Evolutionary conservation across 1,284 basidiomycete genomes (phyloP).

Genomic region (Rhodotorula sp.): DNA sequence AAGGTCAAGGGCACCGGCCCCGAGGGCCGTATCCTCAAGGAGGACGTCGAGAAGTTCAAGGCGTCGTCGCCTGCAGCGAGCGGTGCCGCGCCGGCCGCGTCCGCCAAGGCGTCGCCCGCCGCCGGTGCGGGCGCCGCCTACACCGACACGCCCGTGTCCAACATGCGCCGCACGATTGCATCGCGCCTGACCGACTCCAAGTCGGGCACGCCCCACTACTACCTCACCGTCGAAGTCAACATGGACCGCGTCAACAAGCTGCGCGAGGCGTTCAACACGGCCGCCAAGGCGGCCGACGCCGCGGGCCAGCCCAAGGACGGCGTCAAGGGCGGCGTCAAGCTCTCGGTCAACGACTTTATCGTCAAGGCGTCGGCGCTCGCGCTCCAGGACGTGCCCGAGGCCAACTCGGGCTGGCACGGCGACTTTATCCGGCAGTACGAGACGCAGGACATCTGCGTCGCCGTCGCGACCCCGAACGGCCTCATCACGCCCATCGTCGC

Average conservation of each 20-base stretch:
- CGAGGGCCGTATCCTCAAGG: constrained; percentile 87
- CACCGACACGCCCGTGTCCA: constrained; percentile 85
- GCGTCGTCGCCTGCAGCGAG: constrained; percentile 40
- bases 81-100: constrained; percentile 48
- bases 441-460: constrained; percentile 94
- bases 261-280: constrained; percentile 88
- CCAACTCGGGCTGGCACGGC: constrained; percentile 96
- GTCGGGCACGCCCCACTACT: constrained; percentile 94
- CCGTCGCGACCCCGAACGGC: constrained; percentile 93
- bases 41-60: constrained; percentile 85
- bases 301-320: constrained; percentile 62
- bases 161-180: constrained; percentile 94
- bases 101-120: constrained; percentile 52
- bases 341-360: constrained; percentile 98
- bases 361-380: constrained; percentile 93
- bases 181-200: constrained; percentile 88
- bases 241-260: constrained; percentile 97
- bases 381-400: constrained; percentile 91
- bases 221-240: constrained; percentile 90
- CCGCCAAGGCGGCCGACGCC: constrained; percentile 69
- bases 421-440: constrained; percentile 96
- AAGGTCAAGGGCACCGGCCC: constrained; percentile 95
- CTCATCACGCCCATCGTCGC: constrained; percentile 98
- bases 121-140: constrained; percentile 65
- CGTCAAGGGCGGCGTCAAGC: constrained; percentile 66